These are phyloP conservation scores for Lipomyces yamanashiensis DNA, from an alignment of 805 yeast genomes.

Conservation along the genomic window DNA sequence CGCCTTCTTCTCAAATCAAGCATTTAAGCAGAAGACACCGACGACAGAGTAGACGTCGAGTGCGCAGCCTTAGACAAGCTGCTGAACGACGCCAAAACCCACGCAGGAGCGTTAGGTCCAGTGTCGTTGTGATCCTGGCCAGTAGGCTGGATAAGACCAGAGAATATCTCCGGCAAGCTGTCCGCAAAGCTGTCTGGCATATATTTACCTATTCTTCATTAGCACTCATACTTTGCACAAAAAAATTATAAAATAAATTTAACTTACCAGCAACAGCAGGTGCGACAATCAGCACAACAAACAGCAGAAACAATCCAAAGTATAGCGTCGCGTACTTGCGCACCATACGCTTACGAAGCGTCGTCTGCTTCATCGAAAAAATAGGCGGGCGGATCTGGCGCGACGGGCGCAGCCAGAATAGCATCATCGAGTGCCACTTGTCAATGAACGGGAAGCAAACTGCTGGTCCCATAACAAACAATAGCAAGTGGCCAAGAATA, in stretches of 20 bases:
- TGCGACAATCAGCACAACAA: conserved; percentile 78
- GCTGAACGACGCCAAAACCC: conserved; percentile 50
- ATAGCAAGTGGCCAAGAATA: conserved; percentile 83
- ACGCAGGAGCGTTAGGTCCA: conserved; percentile 56
- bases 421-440: conserved; percentile 97
- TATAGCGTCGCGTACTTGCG: conserved; percentile 86
- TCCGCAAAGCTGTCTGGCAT: conserved; percentile 45
- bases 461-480: conserved; percentile 88
- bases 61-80: conserved; percentile 33
- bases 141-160: conserved; percentile 90
- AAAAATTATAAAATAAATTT: not conserved
- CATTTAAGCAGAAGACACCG: conserved; percentile 2
- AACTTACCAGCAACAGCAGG: conserved; percentile 83
- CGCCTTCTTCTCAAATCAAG: not conserved
- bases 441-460: conserved; percentile 85
- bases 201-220: conserved; percentile 28
- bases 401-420: conserved; percentile 98
- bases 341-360: conserved; percentile 96
- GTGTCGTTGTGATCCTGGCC: conserved; percentile 83
- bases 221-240: not conserved
- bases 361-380: conserved; percentile 93
- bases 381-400: conserved; percentile 98
- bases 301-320: conserved; percentile 68
- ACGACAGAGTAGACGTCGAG: conserved; percentile 9
- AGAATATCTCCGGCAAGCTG: conserved; percentile 28